These are phyloP conservation scores for Cercospora canescens DNA, from an alignment of 2,329 filamentous ascomycete genomes.

Conservation along the genomic window DNA sequence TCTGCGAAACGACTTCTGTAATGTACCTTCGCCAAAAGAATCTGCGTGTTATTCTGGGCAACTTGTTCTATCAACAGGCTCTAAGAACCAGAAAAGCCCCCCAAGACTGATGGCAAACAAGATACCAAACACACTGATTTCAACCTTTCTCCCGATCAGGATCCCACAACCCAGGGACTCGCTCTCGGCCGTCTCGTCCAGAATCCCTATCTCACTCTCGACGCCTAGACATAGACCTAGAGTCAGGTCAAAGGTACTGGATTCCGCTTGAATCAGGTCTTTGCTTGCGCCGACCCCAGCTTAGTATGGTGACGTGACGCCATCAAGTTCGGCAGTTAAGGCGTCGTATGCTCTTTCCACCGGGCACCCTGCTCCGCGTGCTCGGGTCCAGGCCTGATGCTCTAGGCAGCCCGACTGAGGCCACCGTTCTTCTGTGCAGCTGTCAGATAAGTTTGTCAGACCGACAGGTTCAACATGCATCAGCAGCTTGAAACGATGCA, in stretches of 20 bases:
- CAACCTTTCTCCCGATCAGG: not conserved
- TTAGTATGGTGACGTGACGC: not conserved
- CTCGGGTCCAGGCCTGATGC: not conserved
- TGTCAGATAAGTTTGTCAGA: not conserved
- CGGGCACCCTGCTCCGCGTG: not conserved
- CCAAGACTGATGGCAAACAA: not conserved
- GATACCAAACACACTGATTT: not conserved
- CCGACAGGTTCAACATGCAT: too few species aligned
- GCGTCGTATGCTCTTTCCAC: not conserved
- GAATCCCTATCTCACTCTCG: not conserved
- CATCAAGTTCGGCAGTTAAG: not conserved
- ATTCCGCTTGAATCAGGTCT: not conserved
- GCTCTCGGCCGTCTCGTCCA: not conserved
- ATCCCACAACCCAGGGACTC: not conserved
- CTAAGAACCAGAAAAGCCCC: not conserved
- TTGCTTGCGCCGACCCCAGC: not conserved
- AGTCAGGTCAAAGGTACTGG: not conserved
- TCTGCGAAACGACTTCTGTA: too few species aligned
- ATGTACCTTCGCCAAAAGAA: too few species aligned
- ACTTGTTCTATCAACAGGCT: too few species aligned
- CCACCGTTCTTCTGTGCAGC: not conserved
- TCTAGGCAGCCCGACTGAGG: not conserved
- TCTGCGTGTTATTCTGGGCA: too few species aligned
- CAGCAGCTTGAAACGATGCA: too few species aligned
- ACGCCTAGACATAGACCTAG: not conserved